Percentiles rank a stretch among this genome's conserved stretches.
Evolutionary conservation across 805 yeast genomes (phyloP).

Genomic region (Yarrowia alimentaria): DNA sequence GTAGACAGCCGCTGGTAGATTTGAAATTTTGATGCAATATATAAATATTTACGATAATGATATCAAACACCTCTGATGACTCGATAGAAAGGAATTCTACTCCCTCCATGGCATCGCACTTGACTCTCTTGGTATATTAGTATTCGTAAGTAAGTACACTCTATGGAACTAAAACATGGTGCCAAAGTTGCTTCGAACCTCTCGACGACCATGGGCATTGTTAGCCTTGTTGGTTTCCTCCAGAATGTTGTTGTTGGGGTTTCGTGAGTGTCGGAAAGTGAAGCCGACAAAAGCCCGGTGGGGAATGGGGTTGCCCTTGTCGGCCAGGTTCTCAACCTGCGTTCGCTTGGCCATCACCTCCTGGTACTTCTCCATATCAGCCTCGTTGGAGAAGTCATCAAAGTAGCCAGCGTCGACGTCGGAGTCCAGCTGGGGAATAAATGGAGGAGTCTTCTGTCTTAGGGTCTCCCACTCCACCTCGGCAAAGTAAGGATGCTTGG

Average conservation of each 20-base stretch:
- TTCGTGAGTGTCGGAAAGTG: constrained; percentile 80
- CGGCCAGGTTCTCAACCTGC: constrained; percentile 77
- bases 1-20: too few relatives aligned
- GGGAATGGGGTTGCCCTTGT: constrained; percentile 54
- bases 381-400: constrained; percentile 95
- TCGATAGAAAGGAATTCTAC: too few relatives aligned
- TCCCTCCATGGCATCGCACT: too few relatives aligned
- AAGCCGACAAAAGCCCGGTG: constrained; percentile 85
- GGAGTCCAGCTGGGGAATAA: constrained; percentile 92
- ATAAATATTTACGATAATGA: too few relatives aligned
- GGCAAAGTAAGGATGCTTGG: constrained; percentile 72
- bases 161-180: constrained; percentile 18
- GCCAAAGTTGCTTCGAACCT: constrained; percentile 19
- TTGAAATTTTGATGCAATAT: too few relatives aligned
- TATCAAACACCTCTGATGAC: too few relatives aligned
- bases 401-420: constrained; percentile 99
- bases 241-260: constrained; percentile 17
- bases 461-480: constrained; percentile 78
- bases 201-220: constrained; percentile 6
- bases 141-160: too few relatives aligned
- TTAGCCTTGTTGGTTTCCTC: constrained; percentile 25
- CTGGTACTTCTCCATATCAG: constrained; percentile 95
- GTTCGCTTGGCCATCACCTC: constrained; percentile 93
- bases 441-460: constrained; percentile 80
- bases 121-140: too few relatives aligned